These are phyloP conservation scores for Trichoderma gamsii DNA, from an alignment of 495 filamentous ascomycete species.

Conservation along the genomic window DNA sequence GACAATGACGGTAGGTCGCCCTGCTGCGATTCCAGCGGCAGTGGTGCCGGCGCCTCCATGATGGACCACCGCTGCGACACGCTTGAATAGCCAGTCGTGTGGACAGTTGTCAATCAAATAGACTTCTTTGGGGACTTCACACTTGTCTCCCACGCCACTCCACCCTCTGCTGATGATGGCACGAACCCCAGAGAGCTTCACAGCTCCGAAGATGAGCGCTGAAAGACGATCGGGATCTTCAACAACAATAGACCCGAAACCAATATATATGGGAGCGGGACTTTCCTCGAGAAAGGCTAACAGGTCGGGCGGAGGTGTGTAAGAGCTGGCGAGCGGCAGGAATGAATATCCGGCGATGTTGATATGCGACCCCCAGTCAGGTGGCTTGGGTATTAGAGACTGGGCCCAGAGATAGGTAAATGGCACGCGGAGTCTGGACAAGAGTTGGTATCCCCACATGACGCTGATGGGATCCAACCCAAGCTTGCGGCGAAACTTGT, in stretches of 20 bases:
- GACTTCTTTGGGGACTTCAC: conserved; percentile 35
- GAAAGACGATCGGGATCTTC: conserved; percentile 53
- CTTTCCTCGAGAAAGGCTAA: conserved; percentile 47
- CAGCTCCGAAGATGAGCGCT: conserved; percentile 48
- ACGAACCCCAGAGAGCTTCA: conserved; percentile 43
- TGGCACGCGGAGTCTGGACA: conserved; percentile 33
- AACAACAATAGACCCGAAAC: conserved; percentile 62
- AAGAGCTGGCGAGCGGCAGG: conserved; percentile 44
- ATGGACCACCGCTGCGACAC: conserved; percentile 55
- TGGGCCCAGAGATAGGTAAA: conserved; percentile 64
- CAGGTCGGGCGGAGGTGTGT: conserved; percentile 47
- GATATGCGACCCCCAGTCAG: conserved; percentile 55
- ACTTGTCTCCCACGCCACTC: conserved; percentile 40
- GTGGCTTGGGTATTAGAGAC: conserved; percentile 54
- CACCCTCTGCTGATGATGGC: conserved; percentile 60
- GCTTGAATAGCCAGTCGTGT: conserved; percentile 53
- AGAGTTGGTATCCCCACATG: conserved; percentile 2
- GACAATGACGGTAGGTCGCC: conserved; percentile 54
- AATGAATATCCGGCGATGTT: conserved; percentile 55
- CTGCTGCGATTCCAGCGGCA: conserved; percentile 52
- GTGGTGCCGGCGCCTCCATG: conserved; percentile 65
- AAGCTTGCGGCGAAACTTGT: conserved; percentile 41
- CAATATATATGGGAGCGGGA: conserved; percentile 57
- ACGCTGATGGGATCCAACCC: conserved; percentile 11
- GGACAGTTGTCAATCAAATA: conserved; percentile 57